Conservation (phyloP, 345 rosid species). For the Euphorbia peplus region DNA sequence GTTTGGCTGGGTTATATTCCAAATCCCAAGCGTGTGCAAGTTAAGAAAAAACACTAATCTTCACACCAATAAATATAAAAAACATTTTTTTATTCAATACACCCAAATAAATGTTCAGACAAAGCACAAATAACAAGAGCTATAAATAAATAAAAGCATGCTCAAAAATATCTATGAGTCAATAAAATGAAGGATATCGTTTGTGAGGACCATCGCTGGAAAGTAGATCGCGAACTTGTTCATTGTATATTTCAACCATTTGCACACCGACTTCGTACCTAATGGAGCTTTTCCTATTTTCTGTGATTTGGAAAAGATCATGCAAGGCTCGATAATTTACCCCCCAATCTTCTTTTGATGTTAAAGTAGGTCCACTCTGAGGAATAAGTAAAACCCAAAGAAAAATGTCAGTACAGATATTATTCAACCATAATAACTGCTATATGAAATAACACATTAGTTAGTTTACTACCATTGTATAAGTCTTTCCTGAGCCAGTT, state of each 20-base stretch:
- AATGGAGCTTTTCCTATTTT: conserved; percentile 59
- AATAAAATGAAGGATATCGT: conserved; percentile 72
- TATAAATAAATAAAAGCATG: neutral
- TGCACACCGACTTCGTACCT: conserved; percentile 90
- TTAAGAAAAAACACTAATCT: conserved; percentile 42
- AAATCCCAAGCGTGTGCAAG: conserved; percentile 98
- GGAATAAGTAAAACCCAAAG: conserved; percentile 1
- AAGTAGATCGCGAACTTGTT: conserved; percentile 97
- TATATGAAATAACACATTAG: neutral
- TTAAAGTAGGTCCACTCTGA: conserved; percentile 83
- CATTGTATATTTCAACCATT: conserved; percentile 97
- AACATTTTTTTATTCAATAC: neutral
- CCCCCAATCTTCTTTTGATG: conserved; percentile 91
- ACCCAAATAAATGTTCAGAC: neutral
- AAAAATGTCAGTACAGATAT: conserved; percentile 12
- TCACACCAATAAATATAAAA: conserved; percentile 1
- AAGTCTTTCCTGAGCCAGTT: conserved; percentile 99
- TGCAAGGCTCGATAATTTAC: conserved; percentile 90
- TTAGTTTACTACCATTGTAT: conserved; percentile 67
- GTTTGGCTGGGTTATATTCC: conserved; percentile 89
- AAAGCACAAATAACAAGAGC: neutral
- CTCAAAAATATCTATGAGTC: conserved; percentile 5
- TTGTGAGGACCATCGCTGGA: conserved; percentile 57
- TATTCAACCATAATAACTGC: conserved; percentile 11
- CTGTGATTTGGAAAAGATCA: conserved; percentile 87